Conservation (phyloP, 2,329 filamentous ascomycete species). For the Aspergillus brunneoviolaceus region DNA sequence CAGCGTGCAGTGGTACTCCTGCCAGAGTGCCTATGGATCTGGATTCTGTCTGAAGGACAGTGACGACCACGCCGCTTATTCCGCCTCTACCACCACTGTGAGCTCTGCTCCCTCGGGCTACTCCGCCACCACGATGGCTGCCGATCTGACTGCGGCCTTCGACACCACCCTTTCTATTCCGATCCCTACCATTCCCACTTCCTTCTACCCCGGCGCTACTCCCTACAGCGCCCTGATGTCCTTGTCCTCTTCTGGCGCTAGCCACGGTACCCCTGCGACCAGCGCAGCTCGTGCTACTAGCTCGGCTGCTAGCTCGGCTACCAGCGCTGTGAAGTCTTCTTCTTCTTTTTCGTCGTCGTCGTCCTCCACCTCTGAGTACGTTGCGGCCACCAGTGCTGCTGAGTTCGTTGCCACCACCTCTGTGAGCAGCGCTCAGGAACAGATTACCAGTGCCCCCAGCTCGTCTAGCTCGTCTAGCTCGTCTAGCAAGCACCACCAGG, state of each 20-base stretch:
- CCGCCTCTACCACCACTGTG: constrained; percentile 21
- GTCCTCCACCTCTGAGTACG: not conserved
- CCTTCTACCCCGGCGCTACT: constrained; percentile 34
- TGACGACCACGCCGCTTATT: constrained; percentile 19
- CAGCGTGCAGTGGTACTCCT: constrained; percentile 40
- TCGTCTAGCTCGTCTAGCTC: not conserved
- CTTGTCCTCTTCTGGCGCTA: not conserved
- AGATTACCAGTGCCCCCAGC: not conserved
- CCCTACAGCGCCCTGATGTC: constrained; percentile 28
- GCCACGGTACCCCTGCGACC: not conserved
- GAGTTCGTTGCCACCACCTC: not conserved
- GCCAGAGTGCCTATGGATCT: constrained; percentile 51
- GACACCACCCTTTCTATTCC: constrained; percentile 27
- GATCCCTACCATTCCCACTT: constrained; percentile 22
- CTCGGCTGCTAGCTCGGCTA: not conserved
- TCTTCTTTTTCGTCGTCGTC: too few species aligned
- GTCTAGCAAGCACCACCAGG: not conserved
- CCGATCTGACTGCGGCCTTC: constrained; percentile 25
- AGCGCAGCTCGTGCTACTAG: not conserved
- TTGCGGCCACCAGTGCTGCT: not conserved
- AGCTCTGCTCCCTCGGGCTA: constrained; percentile 28
- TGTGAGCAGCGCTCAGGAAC: not conserved
- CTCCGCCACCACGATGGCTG: constrained; percentile 29
- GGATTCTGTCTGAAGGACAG: constrained; percentile 48
- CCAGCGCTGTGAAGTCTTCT: not conserved